These are phyloP conservation scores for Lachancea thermotolerans DNA, from an alignment of 805 yeast genomes.

Conservation along the genomic window DNA sequence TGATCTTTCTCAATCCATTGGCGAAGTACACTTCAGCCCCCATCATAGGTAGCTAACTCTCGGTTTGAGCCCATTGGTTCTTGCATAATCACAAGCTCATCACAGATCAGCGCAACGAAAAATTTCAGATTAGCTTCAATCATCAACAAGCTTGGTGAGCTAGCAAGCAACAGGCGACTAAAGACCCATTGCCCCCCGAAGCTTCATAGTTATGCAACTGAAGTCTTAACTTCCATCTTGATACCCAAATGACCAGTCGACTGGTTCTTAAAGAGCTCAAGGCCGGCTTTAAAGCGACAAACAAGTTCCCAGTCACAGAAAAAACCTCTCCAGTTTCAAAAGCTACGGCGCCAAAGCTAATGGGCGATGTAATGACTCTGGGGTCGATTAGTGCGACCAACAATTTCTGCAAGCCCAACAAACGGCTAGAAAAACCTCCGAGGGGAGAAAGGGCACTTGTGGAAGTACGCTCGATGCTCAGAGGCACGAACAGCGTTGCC, in stretches of 20 bases:
- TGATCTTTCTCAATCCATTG: slow-evolving; percentile 35
- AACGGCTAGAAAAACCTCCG: not conserved
- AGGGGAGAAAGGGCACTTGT: not conserved
- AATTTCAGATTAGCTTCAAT: not conserved
- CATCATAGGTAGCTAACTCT: slow-evolving; percentile 4
- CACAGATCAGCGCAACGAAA: not conserved
- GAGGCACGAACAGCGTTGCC: slow-evolving; percentile 7
- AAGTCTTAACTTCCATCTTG: not conserved
- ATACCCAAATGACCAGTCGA: slow-evolving; percentile 1
- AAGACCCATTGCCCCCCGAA: too few species aligned
- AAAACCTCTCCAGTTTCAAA: slow-evolving; percentile 1
- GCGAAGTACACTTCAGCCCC: slow-evolving; percentile 16
- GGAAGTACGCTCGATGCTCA: slow-evolving; percentile 4
- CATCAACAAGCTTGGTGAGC: too few species aligned
- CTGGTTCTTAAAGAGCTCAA: slow-evolving; percentile 3
- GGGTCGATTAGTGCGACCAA: not conserved
- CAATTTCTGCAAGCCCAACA: slow-evolving; percentile 3
- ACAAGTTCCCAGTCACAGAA: slow-evolving; percentile 1
- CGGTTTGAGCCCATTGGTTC: not conserved
- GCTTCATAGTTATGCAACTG: not conserved
- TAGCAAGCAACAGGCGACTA: too few species aligned
- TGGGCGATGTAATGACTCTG: not conserved
- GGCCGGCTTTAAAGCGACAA: not conserved
- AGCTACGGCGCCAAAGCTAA: not conserved
- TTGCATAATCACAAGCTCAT: slow-evolving; percentile 1